These are phyloP conservation scores for Akanthomyces uredinophilus DNA, from an alignment of 2,329 filamentous ascomycete genomes.

Conservation along the genomic window DNA sequence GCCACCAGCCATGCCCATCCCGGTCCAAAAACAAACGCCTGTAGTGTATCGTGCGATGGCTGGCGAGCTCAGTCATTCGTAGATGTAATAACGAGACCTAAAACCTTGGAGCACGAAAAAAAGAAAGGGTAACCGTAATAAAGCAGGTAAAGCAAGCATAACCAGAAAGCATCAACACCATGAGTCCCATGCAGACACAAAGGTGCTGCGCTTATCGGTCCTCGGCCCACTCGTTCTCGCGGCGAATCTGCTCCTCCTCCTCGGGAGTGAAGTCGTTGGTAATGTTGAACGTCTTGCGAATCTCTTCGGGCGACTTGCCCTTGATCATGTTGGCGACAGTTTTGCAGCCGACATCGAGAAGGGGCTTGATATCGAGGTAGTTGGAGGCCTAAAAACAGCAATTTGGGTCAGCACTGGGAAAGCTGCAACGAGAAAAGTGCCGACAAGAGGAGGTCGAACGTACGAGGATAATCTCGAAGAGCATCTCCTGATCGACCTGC, in stretches of 20 bases:
- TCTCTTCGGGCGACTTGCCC: constrained; percentile 98
- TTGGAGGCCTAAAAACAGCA: constrained; percentile 69
- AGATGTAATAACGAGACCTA: constrained; percentile 3
- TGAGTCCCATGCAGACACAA: neutral
- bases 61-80: constrained; percentile 2
- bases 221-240: constrained; percentile 89
- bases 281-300: constrained; percentile 99
- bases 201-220: constrained; percentile 53
- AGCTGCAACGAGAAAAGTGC: neutral
- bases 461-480: constrained; percentile 98
- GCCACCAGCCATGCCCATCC: neutral
- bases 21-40: constrained; percentile 11
- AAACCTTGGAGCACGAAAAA: constrained; percentile 11
- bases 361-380: constrained; percentile 97
- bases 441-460: constrained; percentile 28
- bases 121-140: constrained; percentile 8
- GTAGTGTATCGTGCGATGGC: constrained; percentile 4
- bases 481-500: constrained; percentile 99
- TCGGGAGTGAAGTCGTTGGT: constrained; percentile 99
- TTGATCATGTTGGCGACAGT: constrained; percentile 99
- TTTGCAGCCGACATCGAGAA: constrained; percentile 98
- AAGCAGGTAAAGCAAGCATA: neutral
- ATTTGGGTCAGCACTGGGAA: constrained; percentile 6
- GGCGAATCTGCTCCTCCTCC: constrained; percentile 95
- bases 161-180: constrained; percentile 4